Base-by-base conservation (phyloP, 257 asterid genomes). In the Salvia miltiorrhiza region DNA sequence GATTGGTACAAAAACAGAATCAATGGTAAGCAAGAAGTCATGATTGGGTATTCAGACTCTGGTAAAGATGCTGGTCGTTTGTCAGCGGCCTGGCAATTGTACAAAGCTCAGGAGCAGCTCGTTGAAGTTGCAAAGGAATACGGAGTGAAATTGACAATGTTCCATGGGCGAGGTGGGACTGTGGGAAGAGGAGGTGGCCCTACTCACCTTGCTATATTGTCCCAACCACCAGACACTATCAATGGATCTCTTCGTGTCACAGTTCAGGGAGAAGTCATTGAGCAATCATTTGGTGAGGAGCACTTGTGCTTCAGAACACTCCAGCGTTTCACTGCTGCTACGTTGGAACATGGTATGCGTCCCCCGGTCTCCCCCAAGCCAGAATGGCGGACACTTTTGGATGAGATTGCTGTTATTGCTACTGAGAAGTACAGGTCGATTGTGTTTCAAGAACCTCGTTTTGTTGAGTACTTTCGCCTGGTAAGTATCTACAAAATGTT, bases 171-270 rank as follows among this genome's bases (percentile, higher is more conserved):
- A 54, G 94, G 94, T 56, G 94, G 94, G 16, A 85, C 94, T 0
- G 91, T 87, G 0, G 89, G 94, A 11, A 71, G 94, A 78, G 94
- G 94, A 45, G 94, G 94, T 0, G 91, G 89, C 17, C 94, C 90
- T 8, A 87, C 94, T 41, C 94, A 85, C 53, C 79, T 85, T 33
- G 90, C 90, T 68, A 85, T 87, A 41, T 64, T 87, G 77, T 87
- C 94, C 60, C 94, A 87, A 59, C 94, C 94, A 1, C 94, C 90
- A 1, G 94, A 85, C 7, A 83, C 94, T 1, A 76, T 87, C 44
- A 79, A 81, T 3, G 94, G 94, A 24, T 85, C 93, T 8, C 87
- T 87, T 33, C 82, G 93, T n/a, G 93, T 87, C 32, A 84, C 93
- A 1, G 88, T 84, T 73, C 93, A 84, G 63, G 93, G 93, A 28